Conservation (phyloP, 1,284 basidiomycete species). For the Farysia itapuensis region DNA sequence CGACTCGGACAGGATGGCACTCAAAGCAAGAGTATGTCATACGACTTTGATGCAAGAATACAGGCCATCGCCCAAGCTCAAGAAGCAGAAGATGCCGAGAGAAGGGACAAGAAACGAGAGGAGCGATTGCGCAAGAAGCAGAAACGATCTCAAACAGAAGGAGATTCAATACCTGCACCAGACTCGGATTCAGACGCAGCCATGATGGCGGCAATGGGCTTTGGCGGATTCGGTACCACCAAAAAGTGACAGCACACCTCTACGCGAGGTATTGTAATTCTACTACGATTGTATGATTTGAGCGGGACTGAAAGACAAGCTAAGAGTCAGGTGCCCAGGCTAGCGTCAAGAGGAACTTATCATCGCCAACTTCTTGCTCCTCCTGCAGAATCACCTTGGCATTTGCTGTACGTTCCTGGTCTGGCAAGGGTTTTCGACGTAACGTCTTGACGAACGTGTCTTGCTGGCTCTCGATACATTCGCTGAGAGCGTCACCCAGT, state of each 20-base stretch:
- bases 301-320: too few relatives aligned
- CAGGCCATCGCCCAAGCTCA: constrained; percentile 73
- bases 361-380: constrained; percentile 82
- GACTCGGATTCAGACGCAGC: constrained; percentile 58
- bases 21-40: constrained; percentile 62
- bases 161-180: background rate
- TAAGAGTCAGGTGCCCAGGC: constrained; percentile 38
- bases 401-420: constrained; percentile 60
- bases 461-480: constrained; percentile 72
- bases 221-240: constrained; percentile 80
- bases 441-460: constrained; percentile 78
- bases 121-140: constrained; percentile 44
- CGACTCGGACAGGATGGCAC: constrained; percentile 2
- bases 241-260: too few relatives aligned
- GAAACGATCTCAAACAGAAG: background rate
- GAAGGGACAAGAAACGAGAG: constrained; percentile 71
- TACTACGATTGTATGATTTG: too few relatives aligned
- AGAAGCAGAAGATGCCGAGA: constrained; percentile 68
- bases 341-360: constrained; percentile 68
- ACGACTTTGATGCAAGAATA: constrained; percentile 87
- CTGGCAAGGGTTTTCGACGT: constrained; percentile 63
- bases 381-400: constrained; percentile 72
- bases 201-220: constrained; percentile 87
- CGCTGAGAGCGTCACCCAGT: constrained; percentile 66
- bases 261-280: too few relatives aligned